Base-by-base conservation (phyloP, 1,139 yeast genomes). In the Candida sp. region DNA sequence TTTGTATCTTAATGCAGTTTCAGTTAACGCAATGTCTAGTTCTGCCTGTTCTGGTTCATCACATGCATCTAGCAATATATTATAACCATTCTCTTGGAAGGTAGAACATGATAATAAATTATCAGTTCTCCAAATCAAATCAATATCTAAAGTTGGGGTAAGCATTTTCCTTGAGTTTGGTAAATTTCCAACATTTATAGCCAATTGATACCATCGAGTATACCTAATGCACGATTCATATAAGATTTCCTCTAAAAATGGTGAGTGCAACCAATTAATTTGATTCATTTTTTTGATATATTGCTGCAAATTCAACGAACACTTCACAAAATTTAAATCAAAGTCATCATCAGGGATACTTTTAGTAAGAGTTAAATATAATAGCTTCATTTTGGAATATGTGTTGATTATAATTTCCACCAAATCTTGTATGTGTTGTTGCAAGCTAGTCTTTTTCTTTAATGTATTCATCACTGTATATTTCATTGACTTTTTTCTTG, bases 41-140 rank as follows among this genome's bases (percentile, higher is more conserved):
- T 37, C 39, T 5, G 34, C 39, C 15, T 37, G 39, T 5, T 37
- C 39, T 5, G 39, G 39, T 8, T 27, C 30, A 6, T 37, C 39
- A 2, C 30, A 12, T 5, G 30, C 34, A 22, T 37, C 34, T 29
- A 37, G 12, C 15, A 37, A 29, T 3, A 29, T 12, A 9, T 21
- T 29, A 21, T 19, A 36, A 6, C 25, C 34, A 12, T 37, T 19
- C n/a, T 8, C 21, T 19, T 29, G 19, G 5, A 21, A n/a, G 11
- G n/a, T 12, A 5, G 34, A 19, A 22, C 19, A 15, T 15, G 21
- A 15, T 9, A 30, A 9, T 29, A 37, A 37, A 27, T 27, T 27
- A 43, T 64, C 69, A 11, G 68, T 63, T 43, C 63, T 69, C 70
- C 70, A 65, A 4, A 59, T 53, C 32, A 66, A 49, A 44, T 65